Evolutionary conservation across 1,284 basidiomycete genomes (phyloP).

Genomic region (Cryptococcus sp.): DNA sequence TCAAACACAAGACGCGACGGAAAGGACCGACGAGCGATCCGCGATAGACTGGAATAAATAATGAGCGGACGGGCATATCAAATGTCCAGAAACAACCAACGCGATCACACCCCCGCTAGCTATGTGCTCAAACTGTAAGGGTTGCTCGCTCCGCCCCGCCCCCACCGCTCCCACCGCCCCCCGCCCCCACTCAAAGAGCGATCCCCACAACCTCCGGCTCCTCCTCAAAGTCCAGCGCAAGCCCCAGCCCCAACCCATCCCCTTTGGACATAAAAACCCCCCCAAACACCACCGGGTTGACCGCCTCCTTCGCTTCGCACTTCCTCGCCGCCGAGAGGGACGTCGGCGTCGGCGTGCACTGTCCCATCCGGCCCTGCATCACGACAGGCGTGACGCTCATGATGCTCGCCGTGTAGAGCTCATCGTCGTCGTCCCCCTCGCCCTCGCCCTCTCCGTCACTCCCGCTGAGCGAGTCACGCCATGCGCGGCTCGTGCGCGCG

Average conservation of each 20-base stretch:
- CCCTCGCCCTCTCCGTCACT: slow-evolving; percentile 4
- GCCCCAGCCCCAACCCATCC: slow-evolving; percentile 9
- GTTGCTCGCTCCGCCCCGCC: too few species aligned
- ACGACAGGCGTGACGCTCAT: slow-evolving; percentile 33
- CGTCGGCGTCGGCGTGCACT: too few species aligned
- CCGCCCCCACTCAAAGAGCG: slow-evolving; percentile 9
- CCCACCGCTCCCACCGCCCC: too few species aligned
- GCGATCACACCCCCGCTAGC: too few species aligned
- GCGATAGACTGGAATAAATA: neutral
- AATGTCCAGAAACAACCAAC: slow-evolving; percentile 3
- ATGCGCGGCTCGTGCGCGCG: neutral
- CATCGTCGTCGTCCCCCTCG: slow-evolving; percentile 41
- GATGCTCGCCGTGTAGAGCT: slow-evolving; percentile 38
- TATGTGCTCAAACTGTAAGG: too few species aligned
- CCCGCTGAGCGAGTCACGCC: slow-evolving; percentile 25
- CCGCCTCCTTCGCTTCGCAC: slow-evolving; percentile 5
- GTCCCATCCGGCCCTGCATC: slow-evolving; percentile 5
- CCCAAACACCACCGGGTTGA: slow-evolving; percentile 18
- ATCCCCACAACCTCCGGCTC: slow-evolving; percentile 19
- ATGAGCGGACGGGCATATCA: neutral
- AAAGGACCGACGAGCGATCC: neutral
- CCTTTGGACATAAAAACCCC: slow-evolving; percentile 7
- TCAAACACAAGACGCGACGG: neutral
- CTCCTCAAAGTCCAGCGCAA: slow-evolving; percentile 4
- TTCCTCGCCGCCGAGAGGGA: neutral